Evolutionary conservation across 177 flowering plant genomes (phyloP).

Genomic region (Vitis hybrid): DNA sequence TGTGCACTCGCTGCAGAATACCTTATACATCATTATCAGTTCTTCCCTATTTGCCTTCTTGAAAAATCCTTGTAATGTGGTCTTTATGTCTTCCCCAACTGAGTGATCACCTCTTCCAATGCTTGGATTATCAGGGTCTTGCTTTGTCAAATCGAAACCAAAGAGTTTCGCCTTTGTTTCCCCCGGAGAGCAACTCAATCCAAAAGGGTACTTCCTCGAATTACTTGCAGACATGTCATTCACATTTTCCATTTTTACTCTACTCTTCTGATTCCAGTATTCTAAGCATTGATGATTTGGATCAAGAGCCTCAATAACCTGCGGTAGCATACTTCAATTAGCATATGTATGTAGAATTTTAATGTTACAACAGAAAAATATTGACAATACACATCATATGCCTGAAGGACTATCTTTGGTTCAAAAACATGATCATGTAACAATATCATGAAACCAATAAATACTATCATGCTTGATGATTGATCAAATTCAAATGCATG

Average conservation of each 20-base stretch:
- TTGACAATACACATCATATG: no score
- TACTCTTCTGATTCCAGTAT: conserved; percentile 57
- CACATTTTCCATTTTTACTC: conserved; percentile 3
- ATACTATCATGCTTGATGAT: no score
- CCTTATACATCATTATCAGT: conserved; percentile 35
- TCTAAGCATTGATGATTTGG: conserved; percentile 50
- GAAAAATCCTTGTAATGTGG: conserved; percentile 38
- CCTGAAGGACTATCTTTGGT: no score
- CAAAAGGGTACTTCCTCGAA: conserved; percentile 2
- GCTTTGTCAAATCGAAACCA: conserved; percentile 21
- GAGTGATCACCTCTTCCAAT: conserved; percentile 12
- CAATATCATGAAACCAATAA: no score
- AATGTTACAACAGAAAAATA: no score
- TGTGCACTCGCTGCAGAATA: conserved; percentile 40
- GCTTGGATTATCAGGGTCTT: conserved; percentile 7
- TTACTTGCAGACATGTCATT: conserved; percentile 5
- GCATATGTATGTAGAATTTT: no score
- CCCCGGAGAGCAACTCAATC: conserved; percentile 15
- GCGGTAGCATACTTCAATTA: conserved; percentile 6
- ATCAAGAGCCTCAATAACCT: conserved; percentile 78
- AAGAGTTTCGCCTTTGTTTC: conserved; percentile 18
- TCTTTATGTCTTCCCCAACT: conserved; percentile 26
- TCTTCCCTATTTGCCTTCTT: conserved; percentile 52
- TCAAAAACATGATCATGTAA: no score
- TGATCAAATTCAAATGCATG: no score